Base-by-base conservation (phyloP, 768 basidiomycete species). In the Boletus huronensis region DNA sequence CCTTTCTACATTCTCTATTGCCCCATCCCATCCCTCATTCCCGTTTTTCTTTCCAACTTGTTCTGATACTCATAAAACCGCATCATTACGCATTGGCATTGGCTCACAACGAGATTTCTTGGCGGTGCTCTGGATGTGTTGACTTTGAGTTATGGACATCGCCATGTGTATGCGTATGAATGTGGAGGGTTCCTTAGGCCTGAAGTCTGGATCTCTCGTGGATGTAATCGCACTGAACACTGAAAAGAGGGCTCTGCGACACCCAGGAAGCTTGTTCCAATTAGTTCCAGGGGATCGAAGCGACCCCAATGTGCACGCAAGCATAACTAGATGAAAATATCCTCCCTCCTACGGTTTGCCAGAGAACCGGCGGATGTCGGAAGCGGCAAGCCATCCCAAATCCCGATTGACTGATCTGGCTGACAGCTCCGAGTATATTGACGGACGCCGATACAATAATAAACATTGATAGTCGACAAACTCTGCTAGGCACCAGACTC, bases 51-150 rank as follows among this genome's bases (percentile, higher is more conserved):
- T 32, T 45, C 31, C 26, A 19, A 40, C 26, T 44, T 14, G 28
- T 40, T 32, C n/a, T 42, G 31, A 25, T 40, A 13, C 7, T 34
- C 41, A 29, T 34, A 25, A 45, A 50, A 40, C 17, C 45, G 17
- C 45, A 52, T 45, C 48, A 42, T 48, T 35, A 35, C 23, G 28
- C 50, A 53, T 40, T 28, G 44, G 35, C 44, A 60, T 55, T 49
- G 35, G 29, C 42, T 54, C 23, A 39, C 36, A 17, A 46, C 29
- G 52, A 48, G 47, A 46, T 44, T 35, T 65, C 44, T 60, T 55
- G 58, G 16, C 38, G 21, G 26, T 23, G 11, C 34, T 39, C 5
- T 39, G 47, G 42, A n/a, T 28, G 21, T 38, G 3, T 25, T 13
- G 31, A 38, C 9, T 14, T 32, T 62, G 41, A 25, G 34, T 29